A percentile compares a stretch with the other conserved stretches of the same genome.
Evolutionary conservation across 2,329 filamentous ascomycete species (phyloP).

Genomic region (Ciborinia camelliae): DNA sequence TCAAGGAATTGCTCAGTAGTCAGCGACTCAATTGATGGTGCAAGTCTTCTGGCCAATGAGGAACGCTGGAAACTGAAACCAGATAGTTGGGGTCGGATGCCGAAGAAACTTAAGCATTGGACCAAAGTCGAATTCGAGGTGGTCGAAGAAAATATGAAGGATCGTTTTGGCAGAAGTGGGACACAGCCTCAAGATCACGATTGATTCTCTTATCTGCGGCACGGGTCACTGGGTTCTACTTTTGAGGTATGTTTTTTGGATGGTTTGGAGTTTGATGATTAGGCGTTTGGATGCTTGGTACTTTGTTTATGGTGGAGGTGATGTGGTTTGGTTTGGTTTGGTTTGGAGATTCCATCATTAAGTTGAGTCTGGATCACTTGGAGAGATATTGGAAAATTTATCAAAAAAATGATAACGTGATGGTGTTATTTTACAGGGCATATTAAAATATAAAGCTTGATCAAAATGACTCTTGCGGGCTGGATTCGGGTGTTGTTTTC

Average conservation of each 20-base stretch:
- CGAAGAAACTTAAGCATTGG: background rate
- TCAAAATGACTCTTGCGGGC: no score
- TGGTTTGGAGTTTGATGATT: background rate
- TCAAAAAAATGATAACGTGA: no score
- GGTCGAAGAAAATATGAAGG: background rate
- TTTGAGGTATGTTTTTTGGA: background rate
- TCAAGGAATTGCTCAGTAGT: background rate
- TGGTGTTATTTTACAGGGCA: no score
- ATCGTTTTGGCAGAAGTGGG: background rate
- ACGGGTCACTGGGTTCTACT: no score
- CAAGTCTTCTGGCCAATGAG: background rate
- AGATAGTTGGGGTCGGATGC: background rate
- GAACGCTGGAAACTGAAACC: background rate
- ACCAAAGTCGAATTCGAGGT: background rate
- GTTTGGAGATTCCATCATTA: background rate
- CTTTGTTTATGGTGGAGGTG: background rate
- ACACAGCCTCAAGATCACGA: background rate
- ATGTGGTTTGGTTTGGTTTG: background rate
- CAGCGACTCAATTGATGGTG: background rate
- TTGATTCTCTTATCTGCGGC: no score
- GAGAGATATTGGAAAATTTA: no score
- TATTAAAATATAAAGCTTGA: no score
- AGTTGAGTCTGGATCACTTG: background rate
- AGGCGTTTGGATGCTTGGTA: background rate
- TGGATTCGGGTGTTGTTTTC: no score